Evolutionary conservation across 352 stramenopile genomes (phyloP), one percentile per base, ranked within the genome.

Genomic region (Phytophthora pistaciae): DNA sequence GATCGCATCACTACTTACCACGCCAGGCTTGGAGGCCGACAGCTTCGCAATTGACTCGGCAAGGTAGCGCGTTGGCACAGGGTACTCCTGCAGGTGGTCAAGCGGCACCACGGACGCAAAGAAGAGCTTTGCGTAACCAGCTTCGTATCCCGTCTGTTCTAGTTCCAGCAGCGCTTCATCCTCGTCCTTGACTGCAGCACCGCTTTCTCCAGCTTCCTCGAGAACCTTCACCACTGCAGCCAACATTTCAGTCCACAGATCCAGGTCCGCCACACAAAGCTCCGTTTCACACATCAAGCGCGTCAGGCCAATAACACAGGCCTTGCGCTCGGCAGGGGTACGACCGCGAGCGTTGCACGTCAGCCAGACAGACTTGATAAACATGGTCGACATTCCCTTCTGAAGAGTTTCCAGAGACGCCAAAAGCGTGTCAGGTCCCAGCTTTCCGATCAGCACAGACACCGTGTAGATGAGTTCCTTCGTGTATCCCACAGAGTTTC

Each of bases 41-140:
- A 93, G 64, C 70, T 91, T 90, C 8, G 83, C 75, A 14, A 95
- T 77, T 16, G 80, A 91, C 36, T 91, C 83, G 5, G 80, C 79
- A 63, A 95, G 71, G 54, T 91, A 95, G 48, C 81, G 80, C 49
- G 84, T 85, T 46, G 83, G 65, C 6, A 73, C 58, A 0, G 80
- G 72, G 68, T 97, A 90, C 56, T 97, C 88, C 16, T 83, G 66
- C 62, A 99, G 91, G 29, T 91, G 85, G 77, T 99, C 96, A 56
- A 94, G 83, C 1, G 83, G 70, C 40, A 90, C 84, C 38, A 93
- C 84, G 1, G 87, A 92, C 10, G 96, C 96, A 78, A 98, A 98
- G 65, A 97, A 94, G 18, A 99, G 77, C 63, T 96, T 95, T 14
- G 96, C 98, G 78, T 96, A 99, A 9, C 93, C 92, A 38, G 96